These are phyloP conservation scores for Cerrena zonata DNA, from an alignment of 1,284 basidiomycete species.

Conservation along the genomic window DNA sequence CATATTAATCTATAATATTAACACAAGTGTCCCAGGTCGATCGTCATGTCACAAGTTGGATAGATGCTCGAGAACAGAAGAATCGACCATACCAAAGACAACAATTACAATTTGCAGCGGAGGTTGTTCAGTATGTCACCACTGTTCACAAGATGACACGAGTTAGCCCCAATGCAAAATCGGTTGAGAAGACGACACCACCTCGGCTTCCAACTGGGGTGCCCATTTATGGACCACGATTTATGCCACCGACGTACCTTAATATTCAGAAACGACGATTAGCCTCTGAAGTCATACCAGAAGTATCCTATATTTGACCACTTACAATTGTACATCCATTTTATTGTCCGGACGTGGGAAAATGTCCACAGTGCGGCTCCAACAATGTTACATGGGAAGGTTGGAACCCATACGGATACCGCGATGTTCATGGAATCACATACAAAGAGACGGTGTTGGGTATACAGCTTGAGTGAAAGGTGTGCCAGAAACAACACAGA, in stretches of 20 bases:
- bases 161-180: no score
- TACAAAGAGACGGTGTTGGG: slow-evolving; percentile 15
- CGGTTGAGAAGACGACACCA: no score
- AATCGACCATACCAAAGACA: no score
- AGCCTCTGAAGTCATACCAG: slow-evolving; percentile 3
- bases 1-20: no score
- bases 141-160: no score
- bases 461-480: slow-evolving; percentile 15
- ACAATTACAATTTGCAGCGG: no score
- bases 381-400: slow-evolving; percentile 7
- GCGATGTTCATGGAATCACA: slow-evolving; percentile 13
- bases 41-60: no score
- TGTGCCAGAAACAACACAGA: slow-evolving; percentile 1
- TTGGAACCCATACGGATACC: slow-evolving; percentile 11
- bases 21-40: no score
- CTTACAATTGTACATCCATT: slow-evolving; percentile 17
- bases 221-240: slow-evolving; percentile 6
- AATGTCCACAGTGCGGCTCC: slow-evolving; percentile 12
- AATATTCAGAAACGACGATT: neutral
- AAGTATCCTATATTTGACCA: slow-evolving; percentile 13
- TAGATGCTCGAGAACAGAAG: no score
- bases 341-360: slow-evolving; percentile 12
- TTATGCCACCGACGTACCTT: slow-evolving; percentile 5
- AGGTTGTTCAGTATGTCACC: no score
- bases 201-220: no score